Evolutionary conservation across 371 early-diverging fungal genomes (phyloP), one percentile per base, ranked within the genome.

Genomic region (Capniomyces stellatus): DNA sequence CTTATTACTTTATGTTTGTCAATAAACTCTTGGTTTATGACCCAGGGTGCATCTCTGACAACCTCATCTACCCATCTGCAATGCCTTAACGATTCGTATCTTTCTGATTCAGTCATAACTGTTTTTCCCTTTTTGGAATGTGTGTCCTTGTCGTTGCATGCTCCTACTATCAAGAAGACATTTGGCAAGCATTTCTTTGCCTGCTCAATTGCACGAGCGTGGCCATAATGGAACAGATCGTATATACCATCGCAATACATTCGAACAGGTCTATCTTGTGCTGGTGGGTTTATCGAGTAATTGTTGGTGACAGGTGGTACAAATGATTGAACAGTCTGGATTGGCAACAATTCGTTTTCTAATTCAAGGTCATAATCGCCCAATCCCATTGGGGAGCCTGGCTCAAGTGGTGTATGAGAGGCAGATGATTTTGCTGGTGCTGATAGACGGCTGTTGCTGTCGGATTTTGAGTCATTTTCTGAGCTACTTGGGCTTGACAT

Each of bases 51-150:
- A 59, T 83, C 73, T 43, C 73, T 74, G 44, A 96, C 68, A 46
- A 96, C 89, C 64, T 93, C 84, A 67, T 94, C 94, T 2, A 92
- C 94, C 91, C 94, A 93, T 70, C 81, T 80, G 69, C 97, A 96
- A 61, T 96, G 97, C 23, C 83, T 75, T 31, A 96, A 72, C 40
- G 86, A 75, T 62, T 94, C 93, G 59, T 81, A 83, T 43, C 94
- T 79, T 66, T 97, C 95, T 8, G 67, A 52, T 49, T 87, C 93
- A 29, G 68, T 81, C 79, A 93, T 79, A 29, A 94, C 94, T 0
- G 93, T 92, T 61, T 83, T 85, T 27, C 97, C 97, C 69, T 96
- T 96, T 56, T 79, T 79, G 51, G 69, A 63, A 60, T 86, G 85
- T 3, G 94, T 94, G 48, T 78, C 76, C 18, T 58, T 55, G 70